Conservation (phyloP, 2,329 filamentous ascomycete species). For the Colletotrichum plurivorum region DNA sequence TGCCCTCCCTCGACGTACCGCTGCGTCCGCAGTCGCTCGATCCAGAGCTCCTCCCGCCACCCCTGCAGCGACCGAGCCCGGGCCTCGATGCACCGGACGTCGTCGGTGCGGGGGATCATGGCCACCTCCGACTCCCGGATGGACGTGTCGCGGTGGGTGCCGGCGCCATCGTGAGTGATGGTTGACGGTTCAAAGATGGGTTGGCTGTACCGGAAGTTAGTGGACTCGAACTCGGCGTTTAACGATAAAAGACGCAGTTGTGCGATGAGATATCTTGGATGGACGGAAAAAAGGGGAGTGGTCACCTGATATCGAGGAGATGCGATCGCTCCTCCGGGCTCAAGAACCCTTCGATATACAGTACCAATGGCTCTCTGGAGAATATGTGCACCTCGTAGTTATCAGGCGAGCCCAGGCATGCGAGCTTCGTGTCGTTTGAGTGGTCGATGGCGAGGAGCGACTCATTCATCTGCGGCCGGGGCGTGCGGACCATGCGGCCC, state of each 20-base stretch:
- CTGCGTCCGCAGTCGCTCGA: conserved; percentile 67
- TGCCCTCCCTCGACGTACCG: conserved; percentile 63
- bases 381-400: conserved; percentile 63
- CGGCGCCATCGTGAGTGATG: conserved; percentile 62
- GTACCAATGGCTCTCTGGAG: conserved; percentile 64
- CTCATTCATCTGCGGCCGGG: conserved; percentile 64
- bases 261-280: neutral
- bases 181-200: conserved; percentile 66
- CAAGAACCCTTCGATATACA: conserved; percentile 69
- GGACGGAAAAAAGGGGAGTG: conserved; percentile 3
- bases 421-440: conserved; percentile 51
- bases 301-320: conserved; percentile 65
- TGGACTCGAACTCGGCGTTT: neutral
- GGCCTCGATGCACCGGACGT: conserved; percentile 62
- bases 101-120: conserved; percentile 61
- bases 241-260: neutral
- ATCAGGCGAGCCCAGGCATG: conserved; percentile 53
- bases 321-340: conserved; percentile 59
- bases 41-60: conserved; percentile 66
- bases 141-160: conserved; percentile 55
- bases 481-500: conserved; percentile 48
- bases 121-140: conserved; percentile 68
- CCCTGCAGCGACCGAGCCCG: conserved; percentile 65
- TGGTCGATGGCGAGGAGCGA: conserved; percentile 65
- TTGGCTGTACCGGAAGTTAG: conserved; percentile 49